These are phyloP conservation scores for Hansenula lynferdii DNA, from an alignment of 1,139 yeast genomes.

Conservation along the genomic window DNA sequence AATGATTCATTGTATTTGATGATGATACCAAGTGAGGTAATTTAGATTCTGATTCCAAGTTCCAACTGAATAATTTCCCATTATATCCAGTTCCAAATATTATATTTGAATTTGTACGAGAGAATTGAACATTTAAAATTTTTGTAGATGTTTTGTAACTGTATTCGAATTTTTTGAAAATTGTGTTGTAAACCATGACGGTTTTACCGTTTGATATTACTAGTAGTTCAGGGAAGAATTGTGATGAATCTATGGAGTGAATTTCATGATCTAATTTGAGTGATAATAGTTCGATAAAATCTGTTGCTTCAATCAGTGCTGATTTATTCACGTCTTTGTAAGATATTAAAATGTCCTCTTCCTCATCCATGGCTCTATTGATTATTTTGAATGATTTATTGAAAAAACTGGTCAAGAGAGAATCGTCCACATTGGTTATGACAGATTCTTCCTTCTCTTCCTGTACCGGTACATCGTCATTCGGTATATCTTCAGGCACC, in stretches of 20 bases:
- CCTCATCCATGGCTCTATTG: slow-evolving; percentile 34
- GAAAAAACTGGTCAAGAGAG: slow-evolving; percentile 24
- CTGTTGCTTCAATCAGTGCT: slow-evolving; percentile 10
- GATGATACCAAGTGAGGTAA: slow-evolving; percentile 27
- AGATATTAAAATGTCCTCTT: slow-evolving; percentile 29
- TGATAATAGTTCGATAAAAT: slow-evolving; percentile 6
- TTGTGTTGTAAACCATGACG: slow-evolving; percentile 14
- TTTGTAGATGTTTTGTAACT: slow-evolving; percentile 43
- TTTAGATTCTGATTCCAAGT: slow-evolving; percentile 26
- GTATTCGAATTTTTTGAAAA: slow-evolving; percentile 31
- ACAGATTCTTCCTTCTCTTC: neutral
- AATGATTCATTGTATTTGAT: slow-evolving; percentile 31
- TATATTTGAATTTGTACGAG: slow-evolving; percentile 30
- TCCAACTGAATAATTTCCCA: slow-evolving; percentile 46
- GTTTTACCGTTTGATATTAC: slow-evolving; percentile 31
- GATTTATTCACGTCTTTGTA: slow-evolving; percentile 20
- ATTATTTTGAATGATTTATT: slow-evolving; percentile 35
- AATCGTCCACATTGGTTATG: slow-evolving; percentile 14
- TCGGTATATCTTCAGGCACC: neutral
- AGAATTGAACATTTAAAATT: slow-evolving; percentile 34
- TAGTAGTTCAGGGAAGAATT: slow-evolving; percentile 19
- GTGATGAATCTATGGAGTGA: slow-evolving; percentile 17
- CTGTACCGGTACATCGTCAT: neutral
- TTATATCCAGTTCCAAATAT: slow-evolving; percentile 42
- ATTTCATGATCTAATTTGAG: slow-evolving; percentile 10